A percentile compares a stretch with the other conserved stretches of the same genome.
Conservation (phyloP, 768 basidiomycete species). For the Auricularia cornea region DNA sequence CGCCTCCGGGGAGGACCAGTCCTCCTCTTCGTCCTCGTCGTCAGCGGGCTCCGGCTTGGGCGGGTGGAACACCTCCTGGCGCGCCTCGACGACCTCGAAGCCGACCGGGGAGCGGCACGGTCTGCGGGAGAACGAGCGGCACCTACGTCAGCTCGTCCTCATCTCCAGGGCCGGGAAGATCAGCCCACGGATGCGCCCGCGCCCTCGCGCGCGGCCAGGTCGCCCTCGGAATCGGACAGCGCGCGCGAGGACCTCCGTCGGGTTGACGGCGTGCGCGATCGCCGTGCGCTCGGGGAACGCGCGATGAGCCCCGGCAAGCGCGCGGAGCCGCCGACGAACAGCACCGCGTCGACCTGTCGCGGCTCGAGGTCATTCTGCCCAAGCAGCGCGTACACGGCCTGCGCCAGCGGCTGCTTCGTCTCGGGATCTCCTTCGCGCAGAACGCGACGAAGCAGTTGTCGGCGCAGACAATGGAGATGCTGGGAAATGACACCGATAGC, state of each 20-base stretch:
- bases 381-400: conserved; percentile 50
- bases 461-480: too few relatives aligned
- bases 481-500: too few relatives aligned
- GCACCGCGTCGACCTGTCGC: conserved; percentile 67
- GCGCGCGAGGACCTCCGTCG: conserved; percentile 66
- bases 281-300: conserved; percentile 50
- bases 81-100: conserved; percentile 72
- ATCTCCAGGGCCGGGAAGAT: conserved; percentile 60
- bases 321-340: conserved; percentile 71
- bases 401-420: conserved; percentile 64
- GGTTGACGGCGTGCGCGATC: conserved; percentile 61
- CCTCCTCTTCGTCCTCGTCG: conserved; percentile 40
- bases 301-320: conserved; percentile 70
- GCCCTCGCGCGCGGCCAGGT: conserved; percentile 33
- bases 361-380: conserved; percentile 45
- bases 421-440: conserved; percentile 93
- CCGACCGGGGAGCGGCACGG: conserved; percentile 63
- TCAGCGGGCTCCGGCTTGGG: conserved; percentile 36
- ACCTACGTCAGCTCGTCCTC: conserved; percentile 40
- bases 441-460: conserved; percentile 80
- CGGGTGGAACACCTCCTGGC: conserved; percentile 39
- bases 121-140: conserved; percentile 59
- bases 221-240: conserved; percentile 45
- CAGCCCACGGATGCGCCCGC: conserved; percentile 54
- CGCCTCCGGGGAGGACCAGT: conserved; percentile 61